These are phyloP conservation scores for Echria macrotheca DNA, from an alignment of 495 filamentous ascomycete species.

Conservation along the genomic window DNA sequence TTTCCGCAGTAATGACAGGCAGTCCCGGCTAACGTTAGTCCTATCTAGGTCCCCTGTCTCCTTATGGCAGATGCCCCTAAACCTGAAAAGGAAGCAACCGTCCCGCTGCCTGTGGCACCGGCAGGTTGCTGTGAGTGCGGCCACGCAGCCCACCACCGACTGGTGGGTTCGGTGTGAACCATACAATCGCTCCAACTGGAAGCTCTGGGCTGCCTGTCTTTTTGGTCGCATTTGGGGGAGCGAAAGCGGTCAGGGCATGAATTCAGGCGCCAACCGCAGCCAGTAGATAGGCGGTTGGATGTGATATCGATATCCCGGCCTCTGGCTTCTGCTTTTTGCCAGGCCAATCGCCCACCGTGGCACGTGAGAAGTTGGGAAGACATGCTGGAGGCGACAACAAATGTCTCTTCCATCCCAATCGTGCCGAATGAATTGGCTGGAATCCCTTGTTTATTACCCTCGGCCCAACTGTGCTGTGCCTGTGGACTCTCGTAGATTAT, in stretches of 20 bases:
- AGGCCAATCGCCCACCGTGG: not conserved
- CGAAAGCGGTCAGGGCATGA: slow-evolving; percentile 14
- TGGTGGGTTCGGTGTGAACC: slow-evolving; percentile 10
- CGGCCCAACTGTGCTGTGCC: too few species aligned
- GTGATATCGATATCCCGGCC: slow-evolving; percentile 3
- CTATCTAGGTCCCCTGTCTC: too few species aligned
- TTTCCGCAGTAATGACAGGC: not conserved
- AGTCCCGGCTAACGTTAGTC: not conserved
- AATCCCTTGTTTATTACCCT: not conserved
- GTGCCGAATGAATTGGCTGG: not conserved
- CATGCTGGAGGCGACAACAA: not conserved
- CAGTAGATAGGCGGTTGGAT: not conserved
- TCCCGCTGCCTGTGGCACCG: too few species aligned
- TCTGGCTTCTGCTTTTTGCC: slow-evolving; percentile 1
- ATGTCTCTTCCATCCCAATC: not conserved
- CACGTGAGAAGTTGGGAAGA: not conserved
- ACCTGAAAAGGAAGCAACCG: slow-evolving; percentile 2
- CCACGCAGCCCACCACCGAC: too few species aligned
- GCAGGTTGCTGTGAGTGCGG: slow-evolving; percentile 6
- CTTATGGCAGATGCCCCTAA: not conserved
- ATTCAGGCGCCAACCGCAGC: slow-evolving; percentile 14
- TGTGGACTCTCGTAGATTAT: too few species aligned
- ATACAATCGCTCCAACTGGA: slow-evolving; percentile 4
- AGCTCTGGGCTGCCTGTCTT: slow-evolving; percentile 1
- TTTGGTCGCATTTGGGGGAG: not conserved